Base-by-base conservation (phyloP, 1,139 yeast species). In the Blastobotrys persicus region DNA sequence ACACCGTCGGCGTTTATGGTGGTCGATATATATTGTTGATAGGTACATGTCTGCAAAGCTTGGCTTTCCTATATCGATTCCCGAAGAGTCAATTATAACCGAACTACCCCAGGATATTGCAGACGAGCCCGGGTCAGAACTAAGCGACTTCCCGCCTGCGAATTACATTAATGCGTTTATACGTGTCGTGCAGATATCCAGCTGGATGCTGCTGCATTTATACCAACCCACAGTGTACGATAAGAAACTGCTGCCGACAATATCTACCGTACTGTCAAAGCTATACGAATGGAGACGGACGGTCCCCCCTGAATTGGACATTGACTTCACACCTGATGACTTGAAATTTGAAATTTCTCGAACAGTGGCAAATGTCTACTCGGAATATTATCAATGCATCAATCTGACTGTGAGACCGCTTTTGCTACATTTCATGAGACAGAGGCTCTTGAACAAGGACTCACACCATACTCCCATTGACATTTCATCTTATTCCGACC, bases 1-100 rank as follows among this genome's bases (percentile, higher is more conserved):
- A 58, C 95, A 88, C 64, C 72, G 94, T 56, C 73, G 95, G 61
- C 71, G 96, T 57, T 69, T 88, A 17, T 88, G 95, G 92, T 88
- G 96, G 96, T 86, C 95, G 0, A 91, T 87, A 9, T 87, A 86
- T 66, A 86, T 86, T 87, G 84, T 84, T 61, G 96, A 88, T 68
- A 69, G 95, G 64, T 87, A 87, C 88, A 69, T 87, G 42, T 83
- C 89, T 16, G 84, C 94, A 11, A 88, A 88, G 61, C 91, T 92
- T 1, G 96, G 96, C 0, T 70, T 87, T 34, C 95, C 96, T 0
- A 67, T 86, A 41, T 81, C 91, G 49, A 76, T 87, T 55, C 81
- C 88, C 1, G 95, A 87, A 62, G 87, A 84, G 57, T 83, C 87
- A 55, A 85, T 87, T 16, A 79, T 87, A 1, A 82, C 94, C 0